Conservation (phyloP, 2,329 filamentous ascomycete species). For the Colletotrichum simmondsii region DNA sequence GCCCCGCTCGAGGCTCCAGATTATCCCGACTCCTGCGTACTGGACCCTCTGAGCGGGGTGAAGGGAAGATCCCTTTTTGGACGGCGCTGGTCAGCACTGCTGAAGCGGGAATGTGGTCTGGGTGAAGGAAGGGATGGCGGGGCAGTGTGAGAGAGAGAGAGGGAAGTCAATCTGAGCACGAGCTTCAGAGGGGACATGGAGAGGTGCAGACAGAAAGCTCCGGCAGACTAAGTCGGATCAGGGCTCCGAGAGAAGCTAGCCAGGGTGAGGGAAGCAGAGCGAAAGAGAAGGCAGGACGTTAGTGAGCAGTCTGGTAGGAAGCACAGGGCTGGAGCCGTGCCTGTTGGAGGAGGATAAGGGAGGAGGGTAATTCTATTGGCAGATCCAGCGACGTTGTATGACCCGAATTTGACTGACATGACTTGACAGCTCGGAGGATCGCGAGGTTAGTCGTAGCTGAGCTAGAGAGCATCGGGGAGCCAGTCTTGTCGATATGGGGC, state of each 20-base stretch:
- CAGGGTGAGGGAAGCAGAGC: conserved; percentile 12
- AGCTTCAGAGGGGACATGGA: conserved; percentile 13
- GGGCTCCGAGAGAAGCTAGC: conserved; percentile 20
- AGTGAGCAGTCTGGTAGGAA: background rate
- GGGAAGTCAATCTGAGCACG: conserved; percentile 10
- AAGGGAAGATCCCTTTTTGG: conserved; percentile 14
- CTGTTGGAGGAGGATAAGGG: conserved; percentile 1
- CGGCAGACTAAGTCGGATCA: conserved; percentile 32
- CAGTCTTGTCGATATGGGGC: background rate
- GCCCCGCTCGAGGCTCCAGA: conserved; percentile 6
- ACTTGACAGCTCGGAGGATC: conserved; percentile 14
- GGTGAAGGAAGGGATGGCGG: conserved; percentile 32
- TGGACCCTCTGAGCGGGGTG: conserved; percentile 8
- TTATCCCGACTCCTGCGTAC: background rate
- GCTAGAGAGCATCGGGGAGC: background rate
- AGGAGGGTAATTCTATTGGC: conserved; percentile 24
- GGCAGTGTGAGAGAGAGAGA: conserved; percentile 4
- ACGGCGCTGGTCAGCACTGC: background rate
- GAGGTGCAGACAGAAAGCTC: conserved; percentile 30
- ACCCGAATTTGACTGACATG: conserved; percentile 12
- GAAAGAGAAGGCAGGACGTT: background rate
- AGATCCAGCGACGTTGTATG: conserved; percentile 5
- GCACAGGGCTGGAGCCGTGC: conserved; percentile 9
- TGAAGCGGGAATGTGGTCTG: conserved; percentile 10
- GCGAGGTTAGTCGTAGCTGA: background rate